These are phyloP conservation scores for Curvularia verruculosa DNA, from an alignment of 2,329 filamentous ascomycete species.

Conservation along the genomic window DNA sequence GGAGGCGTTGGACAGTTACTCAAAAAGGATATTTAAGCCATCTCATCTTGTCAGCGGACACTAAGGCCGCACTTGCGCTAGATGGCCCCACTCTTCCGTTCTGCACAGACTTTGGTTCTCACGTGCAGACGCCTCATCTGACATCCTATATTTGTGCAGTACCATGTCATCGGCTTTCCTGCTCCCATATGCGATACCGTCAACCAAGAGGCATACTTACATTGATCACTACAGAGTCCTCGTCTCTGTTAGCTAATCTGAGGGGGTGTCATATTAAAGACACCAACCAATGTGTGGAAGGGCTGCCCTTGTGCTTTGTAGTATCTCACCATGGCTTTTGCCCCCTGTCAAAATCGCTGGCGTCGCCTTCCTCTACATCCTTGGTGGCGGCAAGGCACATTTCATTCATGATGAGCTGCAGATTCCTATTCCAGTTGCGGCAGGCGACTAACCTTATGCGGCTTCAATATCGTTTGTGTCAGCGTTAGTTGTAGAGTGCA, in stretches of 20 bases:
- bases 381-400: slow-evolving; percentile 18
- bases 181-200: slow-evolving; percentile 15
- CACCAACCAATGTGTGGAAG: slow-evolving; percentile 1
- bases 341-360: slow-evolving; percentile 26
- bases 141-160: slow-evolving; percentile 7
- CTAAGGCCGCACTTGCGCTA: slow-evolving; percentile 14
- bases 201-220: background rate
- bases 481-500: slow-evolving; percentile 32
- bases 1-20: slow-evolving; percentile 9
- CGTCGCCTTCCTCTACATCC: slow-evolving; percentile 23
- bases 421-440: slow-evolving; percentile 21
- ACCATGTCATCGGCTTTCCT: slow-evolving; percentile 7
- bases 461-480: slow-evolving; percentile 28
- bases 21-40: slow-evolving; percentile 10
- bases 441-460: slow-evolving; percentile 34
- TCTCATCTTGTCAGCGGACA: slow-evolving; percentile 21
- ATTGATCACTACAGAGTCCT: background rate
- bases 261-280: background rate
- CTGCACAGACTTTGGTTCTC: slow-evolving; percentile 16
- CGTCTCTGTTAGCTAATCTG: slow-evolving; percentile 1
- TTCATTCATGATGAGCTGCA: slow-evolving; percentile 26
- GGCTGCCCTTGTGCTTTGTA: slow-evolving; percentile 15
- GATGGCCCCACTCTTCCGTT: slow-evolving; percentile 15
- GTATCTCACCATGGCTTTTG: slow-evolving; percentile 17
- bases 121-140: slow-evolving; percentile 14